Percentiles rank a stretch among this genome's conserved stretches.
These are phyloP conservation scores for Pythium insidiosum DNA, from an alignment of 352 stramenopile species.

Conservation along the genomic window DNA sequence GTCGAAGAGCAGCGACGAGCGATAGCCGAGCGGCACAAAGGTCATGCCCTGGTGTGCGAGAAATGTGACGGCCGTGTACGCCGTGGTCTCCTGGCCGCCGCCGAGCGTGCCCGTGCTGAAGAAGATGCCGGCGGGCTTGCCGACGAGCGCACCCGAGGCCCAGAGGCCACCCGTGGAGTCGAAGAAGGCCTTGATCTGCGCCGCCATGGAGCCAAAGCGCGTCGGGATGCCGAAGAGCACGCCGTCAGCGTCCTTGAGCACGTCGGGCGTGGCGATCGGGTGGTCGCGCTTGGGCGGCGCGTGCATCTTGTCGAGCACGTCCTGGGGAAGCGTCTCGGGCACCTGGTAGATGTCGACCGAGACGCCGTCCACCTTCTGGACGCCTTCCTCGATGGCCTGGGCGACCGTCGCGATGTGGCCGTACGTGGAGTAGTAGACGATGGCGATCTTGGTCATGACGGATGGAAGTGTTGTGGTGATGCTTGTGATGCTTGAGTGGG, in stretches of 20 bases:
- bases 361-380: constrained; percentile 46
- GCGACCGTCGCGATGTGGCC: constrained; percentile 62
- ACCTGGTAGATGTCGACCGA: constrained; percentile 53
- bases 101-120: constrained; percentile 70
- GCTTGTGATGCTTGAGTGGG: too few species aligned
- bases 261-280: constrained; percentile 41
- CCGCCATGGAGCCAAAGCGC: constrained; percentile 69
- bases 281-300: constrained; percentile 53
- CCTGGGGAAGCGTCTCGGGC: constrained; percentile 60
- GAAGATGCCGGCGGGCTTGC: constrained; percentile 87
- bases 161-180: constrained; percentile 84
- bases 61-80: constrained; percentile 78
- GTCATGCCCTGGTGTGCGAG: constrained; percentile 87
- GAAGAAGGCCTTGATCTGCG: constrained; percentile 89
- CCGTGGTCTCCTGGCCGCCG: constrained; percentile 88
- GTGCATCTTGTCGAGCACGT: constrained; percentile 60
- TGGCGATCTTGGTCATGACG: constrained; percentile 60
- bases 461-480: too few species aligned
- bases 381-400: constrained; percentile 44
- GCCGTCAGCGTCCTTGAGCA: constrained; percentile 56
- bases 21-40: constrained; percentile 86
- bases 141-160: constrained; percentile 67
- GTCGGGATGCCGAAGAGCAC: constrained; percentile 84
- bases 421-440: constrained; percentile 79
- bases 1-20: constrained; percentile 53